Conservation (phyloP, 73 alveolate genomes). For the Tetrahymena thermophila region DNA sequence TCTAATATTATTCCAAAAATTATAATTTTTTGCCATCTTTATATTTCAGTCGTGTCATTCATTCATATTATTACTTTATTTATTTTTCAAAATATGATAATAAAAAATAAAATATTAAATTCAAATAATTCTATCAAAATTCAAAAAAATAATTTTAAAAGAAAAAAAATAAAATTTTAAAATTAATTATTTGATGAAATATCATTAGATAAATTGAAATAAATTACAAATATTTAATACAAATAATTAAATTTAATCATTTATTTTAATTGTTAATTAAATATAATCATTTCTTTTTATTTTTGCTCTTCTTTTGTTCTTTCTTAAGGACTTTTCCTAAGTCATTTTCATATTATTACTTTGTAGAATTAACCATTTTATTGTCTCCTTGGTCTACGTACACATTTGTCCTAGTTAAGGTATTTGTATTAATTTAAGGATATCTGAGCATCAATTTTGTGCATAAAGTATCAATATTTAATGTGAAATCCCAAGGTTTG, state of each 20-base stretch:
- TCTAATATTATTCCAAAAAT: background rate
- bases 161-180: no score
- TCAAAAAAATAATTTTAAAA: no score
- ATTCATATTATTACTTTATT: background rate
- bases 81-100: no score
- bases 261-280: no score
- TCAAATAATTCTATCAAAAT: no score
- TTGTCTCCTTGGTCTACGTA: background rate
- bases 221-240: background rate
- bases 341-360: background rate
- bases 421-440: background rate
- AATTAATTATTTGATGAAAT: no score
- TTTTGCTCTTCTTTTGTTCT: background rate
- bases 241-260: no score
- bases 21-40: background rate
- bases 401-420: background rate
- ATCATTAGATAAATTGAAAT: background rate
- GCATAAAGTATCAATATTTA: background rate
- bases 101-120: no score
- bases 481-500: background rate
- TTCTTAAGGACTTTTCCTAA: background rate
- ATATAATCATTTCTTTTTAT: background rate
- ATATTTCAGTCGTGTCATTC: no score
- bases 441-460: background rate
- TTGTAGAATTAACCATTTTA: background rate